Base-by-base conservation (phyloP, 257 asterid species). In the Rhazya stricta region DNA sequence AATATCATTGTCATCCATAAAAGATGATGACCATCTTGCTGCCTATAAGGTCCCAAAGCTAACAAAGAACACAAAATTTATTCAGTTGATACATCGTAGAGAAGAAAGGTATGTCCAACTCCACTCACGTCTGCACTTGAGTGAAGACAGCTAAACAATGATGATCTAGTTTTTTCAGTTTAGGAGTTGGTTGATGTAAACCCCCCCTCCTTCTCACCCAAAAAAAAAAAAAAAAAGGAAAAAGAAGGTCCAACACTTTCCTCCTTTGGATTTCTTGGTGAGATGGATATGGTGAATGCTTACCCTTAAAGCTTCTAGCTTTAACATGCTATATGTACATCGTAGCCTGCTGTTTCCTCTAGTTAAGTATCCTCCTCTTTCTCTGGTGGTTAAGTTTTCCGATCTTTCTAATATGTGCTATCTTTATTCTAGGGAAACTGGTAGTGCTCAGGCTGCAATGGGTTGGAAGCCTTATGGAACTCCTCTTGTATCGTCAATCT, bases 401-500 rank as follows among this genome's bases (percentile, higher is more conserved):
- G 34, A 30, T 13, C 30, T 77, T 29, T 75, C 34, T 69, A 77
- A 76, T 65, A 62, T 69, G 39, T 58, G 50, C 77, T 81, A 32
- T 79, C 66, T 74, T 72, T 77, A 42, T 69, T 80, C 67, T 72
- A 95, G 99, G 89, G 94, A 90, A 81, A 72, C 90, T 75, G 90
- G 96, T 67, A 84, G 85, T 78, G 79, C 90, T 79, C 98, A 89
- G 86, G 90, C 88, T 80, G 70, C 82, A 77, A 61, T 83, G 67
- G 94, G 97, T 69, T 91, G 98, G 98, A 95, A 92, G 88, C 94
- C 99, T 48, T 92, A 91, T 78, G 99, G 99, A 77, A 91, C 98
- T 45, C 99, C 99, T 79, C 96, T 95, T 58, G 99, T 95, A 77
- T 91, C 99, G 32, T 96, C 97, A 67, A 85, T 95, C 84, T 88